Percentiles rank a stretch among this genome's conserved stretches.
Evolutionary conservation across 495 filamentous ascomycete species (phyloP).

Genomic region (Neurospora terricola): DNA sequence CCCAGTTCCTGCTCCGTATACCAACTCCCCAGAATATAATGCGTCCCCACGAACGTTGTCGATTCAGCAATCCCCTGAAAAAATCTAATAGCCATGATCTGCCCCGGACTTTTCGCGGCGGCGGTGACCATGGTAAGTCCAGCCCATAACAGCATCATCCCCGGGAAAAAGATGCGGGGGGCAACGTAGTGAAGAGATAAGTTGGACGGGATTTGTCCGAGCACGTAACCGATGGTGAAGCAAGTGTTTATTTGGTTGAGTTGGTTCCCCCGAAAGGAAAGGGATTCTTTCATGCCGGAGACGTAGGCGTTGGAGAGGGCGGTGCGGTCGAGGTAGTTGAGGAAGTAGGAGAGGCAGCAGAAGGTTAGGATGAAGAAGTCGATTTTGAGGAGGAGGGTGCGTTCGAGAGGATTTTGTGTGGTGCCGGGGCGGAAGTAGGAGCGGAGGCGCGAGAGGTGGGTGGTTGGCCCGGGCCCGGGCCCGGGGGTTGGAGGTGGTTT

Average conservation of each 20-base stretch:
- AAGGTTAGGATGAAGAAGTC: conserved; percentile 59
- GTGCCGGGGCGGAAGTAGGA: background rate
- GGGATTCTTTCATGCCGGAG: conserved; percentile 55
- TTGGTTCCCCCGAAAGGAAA: conserved; percentile 46
- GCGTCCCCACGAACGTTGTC: conserved; percentile 51
- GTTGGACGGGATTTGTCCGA: conserved; percentile 53
- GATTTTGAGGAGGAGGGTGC: conserved; percentile 42
- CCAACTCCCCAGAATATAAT: conserved; percentile 59
- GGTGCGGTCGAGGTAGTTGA: conserved; percentile 45
- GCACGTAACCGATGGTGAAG: conserved; percentile 39
- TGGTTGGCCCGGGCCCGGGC: background rate
- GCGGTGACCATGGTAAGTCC: conserved; percentile 51
- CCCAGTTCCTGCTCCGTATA: conserved; percentile 56
- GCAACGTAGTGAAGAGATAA: conserved; percentile 48
- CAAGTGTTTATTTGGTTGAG: conserved; percentile 49
- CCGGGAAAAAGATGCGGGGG: conserved; percentile 51
- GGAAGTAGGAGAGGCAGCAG: conserved; percentile 52
- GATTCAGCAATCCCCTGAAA: conserved; percentile 55
- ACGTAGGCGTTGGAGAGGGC: conserved; percentile 57
- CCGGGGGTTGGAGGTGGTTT: background rate
- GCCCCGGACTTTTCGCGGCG: conserved; percentile 33
- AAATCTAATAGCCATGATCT: conserved; percentile 61
- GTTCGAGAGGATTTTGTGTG: conserved; percentile 29
- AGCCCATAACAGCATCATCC: conserved; percentile 53
- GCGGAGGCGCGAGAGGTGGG: background rate